Evolutionary conservation across 805 yeast species (phyloP), one percentile per base, ranked within the genome.

Genomic region (Torulaspora delbrueckii): DNA sequence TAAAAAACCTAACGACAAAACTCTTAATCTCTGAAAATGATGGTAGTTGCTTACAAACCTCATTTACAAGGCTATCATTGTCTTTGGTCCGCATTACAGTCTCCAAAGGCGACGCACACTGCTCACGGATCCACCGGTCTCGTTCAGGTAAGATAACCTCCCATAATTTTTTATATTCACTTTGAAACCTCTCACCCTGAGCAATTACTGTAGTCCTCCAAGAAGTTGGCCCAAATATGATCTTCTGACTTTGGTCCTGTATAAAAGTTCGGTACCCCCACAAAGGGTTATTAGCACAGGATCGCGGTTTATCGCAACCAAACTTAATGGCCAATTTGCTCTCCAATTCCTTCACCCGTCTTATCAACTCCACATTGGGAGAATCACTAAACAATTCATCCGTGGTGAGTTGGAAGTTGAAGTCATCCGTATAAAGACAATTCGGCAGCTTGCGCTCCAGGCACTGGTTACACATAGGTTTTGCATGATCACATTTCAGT

Each of bases 401-500:
- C 2, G 57, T 40, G 2, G 53, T 40, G 14, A 61, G 34, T 12
- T 54, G 53, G 42, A 43, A 55, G 34, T 53, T 58, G 47, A 45
- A 56, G 3, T 42, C 51, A 9, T 57, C 59, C 1, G 55, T 48
- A 47, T 62, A 62, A 1, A 61, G 35, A 47, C 67, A 62, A 16
- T 54, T 52, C 3, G 61, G 57, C 24, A 61, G 46, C 5, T 55
- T 50, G 50, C 72, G 71, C 6, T 60, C 48, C 8, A 57, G 40
- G 53, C 82, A 77, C 38, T 70, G 71, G 8, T 67, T 62, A 48
- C 75, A 70, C 46, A 55, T 56, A n/a, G 74, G 72, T 47, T 66
- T 67, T 31, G 63, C 62, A 51, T 77, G 78, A 55, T 79, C 84
- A 62, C 86, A 80, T 66, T 80, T 80, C 67, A 81, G 73, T 65